These are phyloP conservation scores for Exophiala calicioides DNA, from an alignment of 2,329 filamentous ascomycete genomes.

Conservation along the genomic window DNA sequence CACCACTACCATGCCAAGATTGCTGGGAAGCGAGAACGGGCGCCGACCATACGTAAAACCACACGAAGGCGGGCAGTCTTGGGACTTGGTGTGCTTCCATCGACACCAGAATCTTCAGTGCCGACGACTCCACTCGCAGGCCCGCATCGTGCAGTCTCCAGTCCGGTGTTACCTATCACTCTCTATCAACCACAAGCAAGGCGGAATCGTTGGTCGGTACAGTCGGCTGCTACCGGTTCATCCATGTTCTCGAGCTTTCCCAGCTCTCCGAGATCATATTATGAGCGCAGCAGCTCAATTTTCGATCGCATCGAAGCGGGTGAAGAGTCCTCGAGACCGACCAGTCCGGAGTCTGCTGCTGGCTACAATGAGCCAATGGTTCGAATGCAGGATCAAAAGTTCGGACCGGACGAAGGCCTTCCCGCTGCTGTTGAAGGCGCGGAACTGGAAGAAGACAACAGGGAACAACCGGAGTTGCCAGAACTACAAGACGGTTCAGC, in stretches of 20 bases:
- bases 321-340: conserved; percentile 70
- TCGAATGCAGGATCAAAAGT: conserved; percentile 38
- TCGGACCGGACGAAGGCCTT: conserved; percentile 1
- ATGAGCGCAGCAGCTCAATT: conserved; percentile 68
- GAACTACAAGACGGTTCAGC: not conserved
- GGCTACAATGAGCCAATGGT: conserved; percentile 65
- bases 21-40: conserved; percentile 56
- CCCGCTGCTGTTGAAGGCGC: not conserved
- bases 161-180: conserved; percentile 41
- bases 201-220: conserved; percentile 66
- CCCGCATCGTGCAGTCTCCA: conserved; percentile 27
- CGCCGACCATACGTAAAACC: conserved; percentile 50
- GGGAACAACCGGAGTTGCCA: not conserved
- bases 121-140: conserved; percentile 41
- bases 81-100: conserved; percentile 16
- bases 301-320: conserved; percentile 72
- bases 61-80: conserved; percentile 32
- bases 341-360: conserved; percentile 74
- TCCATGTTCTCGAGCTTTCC: conserved; percentile 71
- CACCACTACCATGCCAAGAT: conserved; percentile 79
- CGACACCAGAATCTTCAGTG: conserved; percentile 26
- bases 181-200: conserved; percentile 52
- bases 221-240: conserved; percentile 62
- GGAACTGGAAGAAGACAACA: not conserved
- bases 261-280: conserved; percentile 73